Evolutionary conservation across 2,329 filamentous ascomycete species (phyloP).

Genomic region (Gnomoniopsis sp.): DNA sequence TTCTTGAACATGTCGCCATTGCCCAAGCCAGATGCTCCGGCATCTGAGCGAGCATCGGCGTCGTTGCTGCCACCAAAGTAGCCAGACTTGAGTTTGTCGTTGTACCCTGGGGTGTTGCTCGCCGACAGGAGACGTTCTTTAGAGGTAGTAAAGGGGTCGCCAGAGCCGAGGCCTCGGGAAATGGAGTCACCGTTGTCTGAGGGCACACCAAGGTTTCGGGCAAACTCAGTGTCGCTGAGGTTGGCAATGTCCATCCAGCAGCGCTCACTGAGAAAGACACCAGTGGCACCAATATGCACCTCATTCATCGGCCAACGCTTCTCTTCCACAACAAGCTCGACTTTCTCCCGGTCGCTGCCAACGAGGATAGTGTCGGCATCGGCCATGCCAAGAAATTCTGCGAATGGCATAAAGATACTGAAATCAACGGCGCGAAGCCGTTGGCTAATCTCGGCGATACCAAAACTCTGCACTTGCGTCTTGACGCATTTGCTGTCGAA

Average conservation of each 20-base stretch:
- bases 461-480: constrained; percentile 89
- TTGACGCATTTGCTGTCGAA: constrained; percentile 99
- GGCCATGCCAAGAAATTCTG: constrained; percentile 86
- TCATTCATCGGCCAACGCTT: constrained; percentile 92
- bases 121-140: constrained; percentile 57
- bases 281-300: constrained; percentile 84
- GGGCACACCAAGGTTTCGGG: constrained; percentile 45
- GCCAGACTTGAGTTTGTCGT: constrained; percentile 72
- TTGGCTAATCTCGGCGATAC: constrained; percentile 95
- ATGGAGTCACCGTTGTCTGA: constrained; percentile 64
- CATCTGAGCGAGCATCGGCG: constrained; percentile 82
- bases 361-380: constrained; percentile 83
- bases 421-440: constrained; percentile 90
- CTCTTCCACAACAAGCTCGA: constrained; percentile 85
- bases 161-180: constrained; percentile 43
- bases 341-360: constrained; percentile 88
- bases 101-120: constrained; percentile 56
- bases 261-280: constrained; percentile 90
- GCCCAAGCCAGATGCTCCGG: constrained; percentile 85
- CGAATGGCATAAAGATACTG: constrained; percentile 91
- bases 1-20: constrained; percentile 98
- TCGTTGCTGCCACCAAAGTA: constrained; percentile 71
- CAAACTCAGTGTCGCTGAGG: constrained; percentile 58
- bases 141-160: constrained; percentile 58
- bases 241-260: constrained; percentile 92